phyloP scores from a whole-genome alignment of 805 yeast genomes.

The Monosporozyma unispora region DNA sequence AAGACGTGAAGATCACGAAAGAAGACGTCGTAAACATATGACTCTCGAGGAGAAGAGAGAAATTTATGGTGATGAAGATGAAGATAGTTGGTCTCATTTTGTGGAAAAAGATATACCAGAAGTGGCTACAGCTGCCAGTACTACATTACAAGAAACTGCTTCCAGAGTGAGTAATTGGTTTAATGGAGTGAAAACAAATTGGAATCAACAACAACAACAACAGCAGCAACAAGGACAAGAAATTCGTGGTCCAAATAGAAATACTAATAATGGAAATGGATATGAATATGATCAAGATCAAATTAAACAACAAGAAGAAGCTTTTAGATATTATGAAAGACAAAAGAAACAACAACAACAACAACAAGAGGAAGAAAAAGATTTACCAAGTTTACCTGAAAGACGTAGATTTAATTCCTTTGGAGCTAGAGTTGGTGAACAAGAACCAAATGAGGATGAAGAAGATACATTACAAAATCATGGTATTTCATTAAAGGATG shows the following conservation, averaged over 20 bases:
- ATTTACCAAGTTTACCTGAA: slow-evolving; percentile 10
- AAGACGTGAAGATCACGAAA: slow-evolving; percentile 21
- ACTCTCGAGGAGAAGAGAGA: slow-evolving; percentile 12
- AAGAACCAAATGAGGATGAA: slow-evolving; percentile 5
- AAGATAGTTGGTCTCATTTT: slow-evolving; percentile 47
- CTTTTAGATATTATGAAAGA: slow-evolving; percentile 9
- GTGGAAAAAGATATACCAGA: slow-evolving; percentile 48
- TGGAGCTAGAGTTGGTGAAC: slow-evolving; percentile 26
- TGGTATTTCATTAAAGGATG: slow-evolving; percentile 24
- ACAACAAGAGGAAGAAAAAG: slow-evolving; percentile 2
- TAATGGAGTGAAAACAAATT: slow-evolving; percentile 38
- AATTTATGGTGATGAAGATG: slow-evolving; percentile 32
- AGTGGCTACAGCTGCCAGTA: slow-evolving; percentile 56
- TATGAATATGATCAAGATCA: slow-evolving; percentile 4
- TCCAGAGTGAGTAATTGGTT: slow-evolving; percentile 73
- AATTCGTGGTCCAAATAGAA: neutral
- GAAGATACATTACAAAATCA: slow-evolving; percentile 25
- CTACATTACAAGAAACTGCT: slow-evolving; percentile 75
- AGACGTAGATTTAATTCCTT: slow-evolving; percentile 27
- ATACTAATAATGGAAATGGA: neutral
- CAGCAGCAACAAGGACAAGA: slow-evolving; percentile 1
- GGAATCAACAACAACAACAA: slow-evolving; percentile 8
- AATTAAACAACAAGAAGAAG: slow-evolving; percentile 14
- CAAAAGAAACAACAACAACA: slow-evolving; percentile 2
- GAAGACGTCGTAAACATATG: slow-evolving; percentile 13